Evolutionary conservation across 352 stramenopile species (phyloP).

Genomic region (Phytophthora pseudosyringae): DNA sequence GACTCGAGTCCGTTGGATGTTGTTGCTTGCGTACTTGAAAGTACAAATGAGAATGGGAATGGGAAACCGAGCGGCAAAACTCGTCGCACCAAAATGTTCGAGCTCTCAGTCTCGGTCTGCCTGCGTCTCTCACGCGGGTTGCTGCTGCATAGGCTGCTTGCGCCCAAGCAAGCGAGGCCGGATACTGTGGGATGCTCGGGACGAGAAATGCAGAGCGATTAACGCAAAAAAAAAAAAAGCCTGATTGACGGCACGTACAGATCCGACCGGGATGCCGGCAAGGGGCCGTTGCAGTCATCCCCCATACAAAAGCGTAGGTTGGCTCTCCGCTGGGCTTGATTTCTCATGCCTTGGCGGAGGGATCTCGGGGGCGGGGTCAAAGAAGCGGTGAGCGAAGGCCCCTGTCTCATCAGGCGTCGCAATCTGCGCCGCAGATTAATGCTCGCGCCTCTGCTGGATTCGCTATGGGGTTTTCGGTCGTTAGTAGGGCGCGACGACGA

Average conservation of each 20-base stretch:
- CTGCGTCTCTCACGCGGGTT: conserved; percentile 24
- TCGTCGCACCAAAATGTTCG: neutral
- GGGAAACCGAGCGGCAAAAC: conserved; percentile 6
- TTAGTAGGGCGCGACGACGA: conserved; percentile 16
- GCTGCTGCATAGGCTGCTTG: conserved; percentile 27
- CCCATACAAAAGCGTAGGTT: conserved; percentile 11
- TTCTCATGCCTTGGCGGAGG: conserved; percentile 10
- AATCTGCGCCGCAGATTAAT: conserved; percentile 23
- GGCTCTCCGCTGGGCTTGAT: conserved; percentile 9
- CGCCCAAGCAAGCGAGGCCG: conserved; percentile 28
- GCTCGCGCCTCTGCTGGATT: conserved; percentile 15
- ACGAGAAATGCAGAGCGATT: conserved; percentile 28
- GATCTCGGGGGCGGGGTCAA: conserved; percentile 11
- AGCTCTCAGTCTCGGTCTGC: conserved; percentile 3
- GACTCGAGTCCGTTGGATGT: conserved; percentile 16
- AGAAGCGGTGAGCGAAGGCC: conserved; percentile 8
- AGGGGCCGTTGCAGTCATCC: neutral
- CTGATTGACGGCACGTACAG: conserved; percentile 25
- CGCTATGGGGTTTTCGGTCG: conserved; percentile 2
- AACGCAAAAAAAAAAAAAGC: conserved; percentile 17
- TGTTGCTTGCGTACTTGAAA: conserved; percentile 31
- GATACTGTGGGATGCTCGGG: conserved; percentile 22
- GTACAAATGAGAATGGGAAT: conserved; percentile 37
- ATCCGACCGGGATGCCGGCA: too few species aligned
- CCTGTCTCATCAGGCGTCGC: conserved; percentile 27